Evolutionary conservation across 495 filamentous ascomycete species (phyloP).

Genomic region (Aspergillus affinis): DNA sequence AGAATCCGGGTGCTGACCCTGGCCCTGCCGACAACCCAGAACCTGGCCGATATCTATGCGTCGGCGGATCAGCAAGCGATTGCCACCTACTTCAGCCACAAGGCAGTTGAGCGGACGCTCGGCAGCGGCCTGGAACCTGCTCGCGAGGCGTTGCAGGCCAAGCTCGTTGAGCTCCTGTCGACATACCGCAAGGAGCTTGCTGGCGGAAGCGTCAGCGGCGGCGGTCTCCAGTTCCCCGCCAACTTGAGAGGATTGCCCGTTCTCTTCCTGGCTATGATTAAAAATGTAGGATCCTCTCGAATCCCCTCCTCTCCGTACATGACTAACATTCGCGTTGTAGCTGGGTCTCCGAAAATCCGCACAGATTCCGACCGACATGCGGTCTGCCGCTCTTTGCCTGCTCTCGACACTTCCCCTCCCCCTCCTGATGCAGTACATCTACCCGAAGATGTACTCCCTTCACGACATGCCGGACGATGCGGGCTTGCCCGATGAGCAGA

Average conservation of each 20-base stretch:
- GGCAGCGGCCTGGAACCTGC: conserved; percentile 87
- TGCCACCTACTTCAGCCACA: conserved; percentile 93
- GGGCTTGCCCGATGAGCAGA: conserved; percentile 78
- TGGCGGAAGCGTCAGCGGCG: conserved; percentile 90
- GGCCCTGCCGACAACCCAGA: conserved; percentile 87
- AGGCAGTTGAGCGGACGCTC: conserved; percentile 88
- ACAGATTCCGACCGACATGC: conserved; percentile 93
- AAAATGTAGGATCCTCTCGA: conserved; percentile 62
- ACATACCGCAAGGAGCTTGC: conserved; percentile 97
- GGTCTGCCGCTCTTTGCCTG: conserved; percentile 88
- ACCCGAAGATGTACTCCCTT: conserved; percentile 88
- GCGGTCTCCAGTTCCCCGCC: conserved; percentile 87
- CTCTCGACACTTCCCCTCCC: conserved; percentile 90
- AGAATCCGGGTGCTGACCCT: conserved; percentile 93
- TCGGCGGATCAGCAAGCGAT: conserved; percentile 93
- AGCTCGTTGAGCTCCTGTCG: conserved; percentile 87
- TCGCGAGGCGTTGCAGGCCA: conserved; percentile 83
- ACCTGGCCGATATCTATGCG: conserved; percentile 86
- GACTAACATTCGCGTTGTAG: conserved; percentile 40
- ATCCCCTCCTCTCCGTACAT: conserved; percentile 8
- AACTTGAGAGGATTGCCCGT: conserved; percentile 87
- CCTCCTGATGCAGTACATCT: conserved; percentile 94
- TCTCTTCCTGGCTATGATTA: conserved; percentile 90
- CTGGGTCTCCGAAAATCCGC: conserved; percentile 92
- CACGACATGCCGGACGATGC: conserved; percentile 98